These are phyloP conservation scores for Mortierella sp. DNA, from an alignment of 371 early-diverging fungal genomes.

Conservation along the genomic window DNA sequence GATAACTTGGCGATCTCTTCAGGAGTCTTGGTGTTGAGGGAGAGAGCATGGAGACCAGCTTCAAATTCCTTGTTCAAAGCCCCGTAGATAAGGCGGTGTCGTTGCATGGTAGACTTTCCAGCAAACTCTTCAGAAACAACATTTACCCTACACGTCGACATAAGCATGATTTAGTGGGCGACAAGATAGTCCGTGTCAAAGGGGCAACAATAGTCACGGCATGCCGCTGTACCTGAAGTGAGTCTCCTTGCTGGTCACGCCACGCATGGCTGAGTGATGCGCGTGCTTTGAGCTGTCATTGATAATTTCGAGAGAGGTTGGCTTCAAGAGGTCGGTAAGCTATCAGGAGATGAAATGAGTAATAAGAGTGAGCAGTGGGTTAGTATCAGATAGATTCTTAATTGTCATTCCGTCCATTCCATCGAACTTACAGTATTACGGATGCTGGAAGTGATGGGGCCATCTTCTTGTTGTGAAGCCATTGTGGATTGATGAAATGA, in stretches of 20 bases:
- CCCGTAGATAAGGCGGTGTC: constrained; percentile 76
- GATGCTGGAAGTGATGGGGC: constrained; percentile 46
- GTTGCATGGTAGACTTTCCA: constrained; percentile 76
- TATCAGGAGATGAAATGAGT: constrained; percentile 19
- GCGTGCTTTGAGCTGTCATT: constrained; percentile 84
- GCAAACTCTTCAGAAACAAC: constrained; percentile 75
- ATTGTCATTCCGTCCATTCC: neutral
- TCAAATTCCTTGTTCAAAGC: constrained; percentile 69
- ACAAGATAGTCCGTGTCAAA: neutral
- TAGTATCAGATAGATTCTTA: neutral
- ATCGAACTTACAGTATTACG: constrained; percentile 28
- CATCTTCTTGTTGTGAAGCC: constrained; percentile 45
- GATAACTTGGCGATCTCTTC: constrained; percentile 58
- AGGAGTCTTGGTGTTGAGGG: constrained; percentile 73
- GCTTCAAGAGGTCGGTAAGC: constrained; percentile 67
- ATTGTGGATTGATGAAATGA: constrained; percentile 29
- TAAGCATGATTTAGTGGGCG: neutral
- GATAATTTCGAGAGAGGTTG: constrained; percentile 68
- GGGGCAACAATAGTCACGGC: neutral
- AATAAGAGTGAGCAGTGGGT: neutral
- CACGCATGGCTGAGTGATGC: constrained; percentile 83
- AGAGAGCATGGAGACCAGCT: constrained; percentile 71
- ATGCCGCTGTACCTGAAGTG: constrained; percentile 71
- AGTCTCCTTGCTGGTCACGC: constrained; percentile 78
- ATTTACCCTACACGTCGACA: constrained; percentile 59